These are phyloP conservation scores for Fusarium pseudonygamai DNA, from an alignment of 2,329 filamentous ascomycete genomes.

Conservation along the genomic window DNA sequence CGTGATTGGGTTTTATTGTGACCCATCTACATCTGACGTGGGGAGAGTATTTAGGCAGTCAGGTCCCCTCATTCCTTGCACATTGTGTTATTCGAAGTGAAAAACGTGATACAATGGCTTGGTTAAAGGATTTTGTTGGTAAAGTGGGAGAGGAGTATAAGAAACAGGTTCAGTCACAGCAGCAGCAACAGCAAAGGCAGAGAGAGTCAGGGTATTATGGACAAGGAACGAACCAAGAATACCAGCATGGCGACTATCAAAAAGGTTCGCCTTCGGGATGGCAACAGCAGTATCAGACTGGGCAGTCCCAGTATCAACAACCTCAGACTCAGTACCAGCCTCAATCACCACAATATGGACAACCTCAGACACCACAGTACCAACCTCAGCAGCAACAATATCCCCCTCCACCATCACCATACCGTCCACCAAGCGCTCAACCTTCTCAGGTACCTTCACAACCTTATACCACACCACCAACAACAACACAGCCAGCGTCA, in stretches of 20 bases:
- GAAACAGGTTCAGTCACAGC: constrained; percentile 21
- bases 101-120: constrained; percentile 26
- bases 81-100: neutral
- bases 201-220: neutral
- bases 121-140: constrained; percentile 34
- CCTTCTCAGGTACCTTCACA: neutral
- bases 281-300: constrained; percentile 10
- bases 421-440: neutral
- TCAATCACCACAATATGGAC: neutral
- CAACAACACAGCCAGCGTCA: neutral
- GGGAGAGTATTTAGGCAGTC: constrained; percentile 14
- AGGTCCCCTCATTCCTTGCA: neutral
- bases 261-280: neutral
- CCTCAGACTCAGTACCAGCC: constrained; percentile 13
- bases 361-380: constrained; percentile 8
- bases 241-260: constrained; percentile 2
- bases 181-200: neutral
- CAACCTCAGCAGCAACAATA: constrained; percentile 7
- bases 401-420: neutral
- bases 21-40: neutral
- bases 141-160: constrained; percentile 40
- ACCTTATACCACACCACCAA: accelerated
- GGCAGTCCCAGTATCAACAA: constrained; percentile 1
- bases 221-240: neutral
- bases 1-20: neutral